Base-by-base conservation (phyloP, 495 filamentous ascomycete genomes). In the Aspergillus mulundensis region DNA sequence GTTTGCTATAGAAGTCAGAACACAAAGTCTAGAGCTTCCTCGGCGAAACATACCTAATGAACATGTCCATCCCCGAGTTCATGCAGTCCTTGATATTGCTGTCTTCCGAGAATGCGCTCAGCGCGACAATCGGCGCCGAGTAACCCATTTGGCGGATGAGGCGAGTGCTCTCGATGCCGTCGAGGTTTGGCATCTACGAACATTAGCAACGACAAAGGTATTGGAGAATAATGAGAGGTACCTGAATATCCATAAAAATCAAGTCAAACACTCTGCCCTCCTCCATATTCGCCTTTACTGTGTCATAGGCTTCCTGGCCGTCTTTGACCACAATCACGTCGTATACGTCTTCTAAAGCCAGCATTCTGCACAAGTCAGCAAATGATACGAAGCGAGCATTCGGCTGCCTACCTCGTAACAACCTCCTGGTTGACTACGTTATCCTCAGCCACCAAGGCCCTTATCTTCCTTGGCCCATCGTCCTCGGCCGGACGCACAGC, bases 371-470 rank as follows among this genome's bases (percentile, higher is more conserved):
- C 8, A 15, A 15, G 32, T 36, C 32, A 36, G 32, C 12, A 36
- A 10, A 36, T 36, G 32, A 36, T 36, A 14, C 32, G 32, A 36
- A 14, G 2, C 32, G 11, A 36, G 12, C 5, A 36, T 11, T 2
- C 12, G 12, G 32, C 25, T 36, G 32, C 32, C 7, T 36, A 36
- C 24, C 66, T 67, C 25, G 36, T 70, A 25, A 96, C 91, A 15
- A 97, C 92, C 63, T 96, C 90, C 63, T 95, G 88, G 65, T 97
- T 97, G n/a, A 92, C 90, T 28, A 84, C 84, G 65, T 97, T 97
- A 72, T 97, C 91, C 65, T 97, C 91, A 0, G 92, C 91, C 20
- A 97, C 91, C n/a, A 97, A 73, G 5, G 96, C 88, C 25, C 87
- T 84, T 23, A 95, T 78, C 64, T 84, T 89, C 21, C 81, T 63